Conservation (phyloP, 2,329 filamentous ascomycete species). For the Epicoccum sorghinum region DNA sequence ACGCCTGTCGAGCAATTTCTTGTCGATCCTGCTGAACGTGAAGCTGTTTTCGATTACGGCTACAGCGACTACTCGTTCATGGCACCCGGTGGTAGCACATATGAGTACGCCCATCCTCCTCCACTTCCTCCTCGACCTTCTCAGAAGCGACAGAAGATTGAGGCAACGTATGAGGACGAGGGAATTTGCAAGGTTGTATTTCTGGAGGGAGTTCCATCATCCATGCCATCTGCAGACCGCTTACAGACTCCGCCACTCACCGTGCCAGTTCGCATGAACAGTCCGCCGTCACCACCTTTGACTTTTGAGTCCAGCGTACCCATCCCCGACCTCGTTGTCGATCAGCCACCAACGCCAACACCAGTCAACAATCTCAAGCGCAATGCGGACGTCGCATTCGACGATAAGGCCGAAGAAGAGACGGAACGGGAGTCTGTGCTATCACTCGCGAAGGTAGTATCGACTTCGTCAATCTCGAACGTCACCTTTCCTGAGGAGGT, state of each 20-base stretch:
- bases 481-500: background rate
- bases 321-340: conserved; percentile 31
- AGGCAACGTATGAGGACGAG: background rate
- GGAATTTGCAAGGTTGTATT: background rate
- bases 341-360: conserved; percentile 39
- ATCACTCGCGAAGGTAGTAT: conserved; percentile 19
- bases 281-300: conserved; percentile 21
- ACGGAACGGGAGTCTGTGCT: background rate
- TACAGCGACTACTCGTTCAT: too few relatives aligned
- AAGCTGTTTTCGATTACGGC: too few relatives aligned
- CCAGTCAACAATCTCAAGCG: conserved; percentile 39
- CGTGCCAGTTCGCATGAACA: conserved; percentile 11
- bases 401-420: background rate
- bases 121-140: conserved; percentile 26
- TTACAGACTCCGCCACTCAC: conserved; percentile 30
- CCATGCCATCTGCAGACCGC: conserved; percentile 8
- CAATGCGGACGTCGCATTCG: conserved; percentile 33
- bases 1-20: background rate
- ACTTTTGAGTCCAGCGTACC: conserved; percentile 36
- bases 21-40: too few relatives aligned
- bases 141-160: conserved; percentile 11
- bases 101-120: conserved; percentile 6
- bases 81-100: background rate
- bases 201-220: background rate
- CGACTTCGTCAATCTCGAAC: background rate